These are phyloP conservation scores for Lathyrus sativus DNA, from an alignment of 306 rosid species.

Conservation along the genomic window DNA sequence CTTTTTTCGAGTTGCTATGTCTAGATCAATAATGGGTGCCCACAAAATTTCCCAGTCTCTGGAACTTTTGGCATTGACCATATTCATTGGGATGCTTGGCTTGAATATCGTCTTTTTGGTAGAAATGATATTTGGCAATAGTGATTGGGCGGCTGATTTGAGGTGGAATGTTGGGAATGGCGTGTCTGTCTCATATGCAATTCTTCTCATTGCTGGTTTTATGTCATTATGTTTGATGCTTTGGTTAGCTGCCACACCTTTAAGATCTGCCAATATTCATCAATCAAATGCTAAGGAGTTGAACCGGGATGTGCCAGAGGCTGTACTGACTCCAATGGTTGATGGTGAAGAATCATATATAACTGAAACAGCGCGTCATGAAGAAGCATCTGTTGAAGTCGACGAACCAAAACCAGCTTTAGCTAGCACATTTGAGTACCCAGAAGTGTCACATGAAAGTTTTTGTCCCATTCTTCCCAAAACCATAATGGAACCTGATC, in stretches of 20 bases:
- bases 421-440: slow-evolving; percentile 43
- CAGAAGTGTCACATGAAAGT: slow-evolving; percentile 48
- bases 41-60: slow-evolving; percentile 71
- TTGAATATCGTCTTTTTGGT: slow-evolving; percentile 73
- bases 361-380: slow-evolving; percentile 48
- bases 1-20: slow-evolving; percentile 82
- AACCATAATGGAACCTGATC: slow-evolving; percentile 57
- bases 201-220: slow-evolving; percentile 60
- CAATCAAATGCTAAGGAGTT: slow-evolving; percentile 55
- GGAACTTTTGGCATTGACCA: slow-evolving; percentile 65
- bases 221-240: slow-evolving; percentile 72
- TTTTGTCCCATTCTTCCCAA: slow-evolving; percentile 56
- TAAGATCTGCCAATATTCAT: slow-evolving; percentile 65
- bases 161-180: slow-evolving; percentile 71
- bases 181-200: slow-evolving; percentile 52
- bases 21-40: slow-evolving; percentile 82
- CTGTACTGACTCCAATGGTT: slow-evolving; percentile 33
- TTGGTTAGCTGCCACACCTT: slow-evolving; percentile 86
- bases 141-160: slow-evolving; percentile 81
- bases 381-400: slow-evolving; percentile 45
- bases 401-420: slow-evolving; percentile 46
- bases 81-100: slow-evolving; percentile 82
- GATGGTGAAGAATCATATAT: slow-evolving; percentile 42
- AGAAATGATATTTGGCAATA: slow-evolving; percentile 86
- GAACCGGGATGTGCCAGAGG: slow-evolving; percentile 53